A percentile compares a stretch with the other conserved stretches of the same genome.
Conservation (phyloP, 257 asterid genomes). For the Cynanchum wilfordii region DNA sequence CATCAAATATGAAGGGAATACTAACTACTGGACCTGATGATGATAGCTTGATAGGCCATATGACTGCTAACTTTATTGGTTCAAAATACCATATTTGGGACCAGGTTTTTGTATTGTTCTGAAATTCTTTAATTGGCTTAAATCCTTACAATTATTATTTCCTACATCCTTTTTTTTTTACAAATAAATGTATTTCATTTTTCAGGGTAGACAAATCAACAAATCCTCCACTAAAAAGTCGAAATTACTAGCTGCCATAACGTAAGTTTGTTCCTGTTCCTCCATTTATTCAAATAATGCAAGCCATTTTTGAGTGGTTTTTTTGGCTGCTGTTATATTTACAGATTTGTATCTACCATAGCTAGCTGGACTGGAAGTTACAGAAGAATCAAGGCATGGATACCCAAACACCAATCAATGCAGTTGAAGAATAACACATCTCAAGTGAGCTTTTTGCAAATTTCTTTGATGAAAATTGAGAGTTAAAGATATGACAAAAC, state of each 20-base stretch:
- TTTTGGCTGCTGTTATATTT: background rate
- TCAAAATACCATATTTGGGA: slow-evolving; percentile 83
- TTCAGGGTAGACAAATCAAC: slow-evolving; percentile 47
- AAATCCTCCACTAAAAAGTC: slow-evolving; percentile 42
- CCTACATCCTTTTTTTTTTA: background rate
- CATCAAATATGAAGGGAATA: slow-evolving; percentile 54
- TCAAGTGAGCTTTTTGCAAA: slow-evolving; percentile 43
- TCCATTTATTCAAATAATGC: background rate
- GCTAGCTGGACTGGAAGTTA: slow-evolving; percentile 80
- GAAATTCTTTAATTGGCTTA: too few species aligned
- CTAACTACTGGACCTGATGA: slow-evolving; percentile 34
- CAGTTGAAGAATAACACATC: slow-evolving; percentile 65
- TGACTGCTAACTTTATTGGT: slow-evolving; percentile 70
- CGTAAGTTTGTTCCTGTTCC: slow-evolving; percentile 33
- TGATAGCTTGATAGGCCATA: slow-evolving; percentile 61
- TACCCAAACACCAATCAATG: slow-evolving; percentile 87
- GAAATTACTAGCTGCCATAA: slow-evolving; percentile 61
- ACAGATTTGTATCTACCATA: slow-evolving; percentile 64
- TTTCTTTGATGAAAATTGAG: too few species aligned
- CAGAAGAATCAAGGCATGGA: slow-evolving; percentile 85
- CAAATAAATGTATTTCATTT: slow-evolving; percentile 4
- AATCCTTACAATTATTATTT: background rate
- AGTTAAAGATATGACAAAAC: too few species aligned
- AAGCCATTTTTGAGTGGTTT: slow-evolving; percentile 7
- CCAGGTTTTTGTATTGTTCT: slow-evolving; percentile 42